Conservation (phyloP, 352 stramenopile genomes). For the Phytophthora aleatoria region DNA sequence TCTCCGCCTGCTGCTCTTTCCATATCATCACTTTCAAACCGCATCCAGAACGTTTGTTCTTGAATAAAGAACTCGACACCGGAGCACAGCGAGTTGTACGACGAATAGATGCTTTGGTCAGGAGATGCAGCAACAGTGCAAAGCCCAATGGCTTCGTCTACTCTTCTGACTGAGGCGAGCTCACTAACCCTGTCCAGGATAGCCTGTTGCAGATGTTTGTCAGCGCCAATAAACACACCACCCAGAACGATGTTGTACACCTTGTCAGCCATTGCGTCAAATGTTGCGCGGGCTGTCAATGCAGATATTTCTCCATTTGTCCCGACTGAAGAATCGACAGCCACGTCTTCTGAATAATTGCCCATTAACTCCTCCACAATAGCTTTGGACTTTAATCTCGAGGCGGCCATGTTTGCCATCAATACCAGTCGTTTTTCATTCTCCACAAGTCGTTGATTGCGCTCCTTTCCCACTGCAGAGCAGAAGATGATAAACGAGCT, state of each 20-base stretch:
- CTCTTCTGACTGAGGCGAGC: conserved; percentile 39
- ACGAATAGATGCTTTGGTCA: conserved; percentile 37
- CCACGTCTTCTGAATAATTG: conserved; percentile 8
- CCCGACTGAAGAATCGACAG: neutral
- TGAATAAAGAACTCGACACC: conserved; percentile 40
- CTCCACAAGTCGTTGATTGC: conserved; percentile 56
- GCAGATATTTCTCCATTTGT: conserved; percentile 4
- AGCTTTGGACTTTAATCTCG: conserved; percentile 51
- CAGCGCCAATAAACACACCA: conserved; percentile 27
- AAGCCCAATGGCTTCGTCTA: conserved; percentile 47
- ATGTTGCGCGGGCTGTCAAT: conserved; percentile 22
- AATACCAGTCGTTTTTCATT: conserved; percentile 55
- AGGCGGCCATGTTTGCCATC: conserved; percentile 43
- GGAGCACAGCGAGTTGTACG: conserved; percentile 46
- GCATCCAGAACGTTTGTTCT: conserved; percentile 47
- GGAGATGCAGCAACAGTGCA: conserved; percentile 45
- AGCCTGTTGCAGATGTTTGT: conserved; percentile 20
- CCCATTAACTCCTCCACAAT: conserved; percentile 46
- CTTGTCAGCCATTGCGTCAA: conserved; percentile 37
- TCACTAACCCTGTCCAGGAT: conserved; percentile 41
- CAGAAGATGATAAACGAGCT: conserved; percentile 79
- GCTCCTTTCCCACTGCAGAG: conserved; percentile 39
- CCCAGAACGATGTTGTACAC: conserved; percentile 54
- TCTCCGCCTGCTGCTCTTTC: conserved; percentile 34
- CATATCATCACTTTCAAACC: conserved; percentile 50